These are phyloP conservation scores for Fraxinus greggii DNA, from an alignment of 305 asterid species.

Conservation along the genomic window DNA sequence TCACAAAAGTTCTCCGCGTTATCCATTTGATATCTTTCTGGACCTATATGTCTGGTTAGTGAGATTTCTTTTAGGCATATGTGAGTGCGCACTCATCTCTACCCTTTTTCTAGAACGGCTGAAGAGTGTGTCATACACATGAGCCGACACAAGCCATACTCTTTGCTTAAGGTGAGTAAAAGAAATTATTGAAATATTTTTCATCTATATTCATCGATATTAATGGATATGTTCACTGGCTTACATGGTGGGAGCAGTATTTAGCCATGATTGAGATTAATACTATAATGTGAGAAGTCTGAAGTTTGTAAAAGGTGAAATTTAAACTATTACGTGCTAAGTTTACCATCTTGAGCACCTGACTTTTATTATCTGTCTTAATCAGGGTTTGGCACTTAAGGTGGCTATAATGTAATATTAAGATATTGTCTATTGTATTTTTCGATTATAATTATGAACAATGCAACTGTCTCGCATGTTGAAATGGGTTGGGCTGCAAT, in stretches of 20 bases:
- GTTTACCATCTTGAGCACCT: neutral
- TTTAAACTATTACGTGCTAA: neutral
- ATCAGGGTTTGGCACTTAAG: neutral
- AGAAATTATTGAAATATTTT: neutral
- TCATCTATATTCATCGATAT: neutral
- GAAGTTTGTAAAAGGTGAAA: neutral
- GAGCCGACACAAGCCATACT: neutral
- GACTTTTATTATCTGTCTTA: neutral
- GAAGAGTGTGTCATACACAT: neutral
- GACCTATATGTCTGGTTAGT: neutral
- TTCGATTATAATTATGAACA: neutral
- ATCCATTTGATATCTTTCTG: neutral
- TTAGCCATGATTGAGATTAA: slow-evolving; percentile 6
- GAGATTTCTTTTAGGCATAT: neutral
- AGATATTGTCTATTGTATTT: neutral
- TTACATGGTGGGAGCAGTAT: neutral
- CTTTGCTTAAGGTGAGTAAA: neutral
- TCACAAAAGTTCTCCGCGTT: neutral
- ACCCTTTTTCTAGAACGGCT: neutral
- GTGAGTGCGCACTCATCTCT: neutral
- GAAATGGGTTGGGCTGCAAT: neutral
- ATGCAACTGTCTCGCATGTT: neutral
- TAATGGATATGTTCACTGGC: neutral
- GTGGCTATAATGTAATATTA: neutral
- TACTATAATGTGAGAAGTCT: neutral